Evolutionary conservation across 306 rosid genomes (phyloP).

Genomic region (Astragalus glycyphyllos): DNA sequence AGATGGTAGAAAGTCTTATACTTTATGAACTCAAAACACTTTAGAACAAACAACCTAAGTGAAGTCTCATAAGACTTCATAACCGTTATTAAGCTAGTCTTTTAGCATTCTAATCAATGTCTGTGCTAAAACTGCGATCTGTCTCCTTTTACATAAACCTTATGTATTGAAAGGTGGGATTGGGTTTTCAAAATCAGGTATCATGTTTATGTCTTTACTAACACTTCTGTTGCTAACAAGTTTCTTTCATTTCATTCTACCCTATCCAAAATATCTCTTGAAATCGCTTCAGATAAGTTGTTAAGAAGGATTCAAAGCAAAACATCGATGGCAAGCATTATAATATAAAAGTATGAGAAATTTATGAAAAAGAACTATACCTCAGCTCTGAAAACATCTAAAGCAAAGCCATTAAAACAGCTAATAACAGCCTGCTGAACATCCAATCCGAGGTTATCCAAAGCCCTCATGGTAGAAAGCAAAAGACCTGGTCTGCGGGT

Average conservation of each 20-base stretch:
- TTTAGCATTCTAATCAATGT: background rate
- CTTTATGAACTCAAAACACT: background rate
- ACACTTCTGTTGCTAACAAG: background rate
- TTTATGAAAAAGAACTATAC: conserved; percentile 49
- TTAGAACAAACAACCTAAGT: background rate
- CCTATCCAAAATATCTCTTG: background rate
- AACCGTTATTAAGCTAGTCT: background rate
- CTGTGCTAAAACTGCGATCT: background rate
- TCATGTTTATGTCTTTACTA: conserved; percentile 7
- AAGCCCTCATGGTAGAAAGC: conserved; percentile 87
- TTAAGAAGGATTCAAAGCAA: background rate
- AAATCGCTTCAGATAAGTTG: conserved; percentile 4
- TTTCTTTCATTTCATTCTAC: conserved; percentile 22
- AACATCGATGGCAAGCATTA: conserved; percentile 29
- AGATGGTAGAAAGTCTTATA: background rate
- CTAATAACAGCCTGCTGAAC: conserved; percentile 98
- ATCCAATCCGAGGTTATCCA: conserved; percentile 92
- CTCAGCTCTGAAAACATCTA: conserved; percentile 96
- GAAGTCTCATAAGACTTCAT: conserved; percentile 3
- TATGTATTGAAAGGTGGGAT: background rate
- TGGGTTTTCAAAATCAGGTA: conserved; percentile 19
- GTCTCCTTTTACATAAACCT: background rate
- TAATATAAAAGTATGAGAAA: background rate
- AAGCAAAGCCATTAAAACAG: conserved; percentile 96
- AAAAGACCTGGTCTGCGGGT: conserved; percentile 88